Conservation (phyloP, 768 basidiomycete genomes). For the Mycena sanguinolenta region DNA sequence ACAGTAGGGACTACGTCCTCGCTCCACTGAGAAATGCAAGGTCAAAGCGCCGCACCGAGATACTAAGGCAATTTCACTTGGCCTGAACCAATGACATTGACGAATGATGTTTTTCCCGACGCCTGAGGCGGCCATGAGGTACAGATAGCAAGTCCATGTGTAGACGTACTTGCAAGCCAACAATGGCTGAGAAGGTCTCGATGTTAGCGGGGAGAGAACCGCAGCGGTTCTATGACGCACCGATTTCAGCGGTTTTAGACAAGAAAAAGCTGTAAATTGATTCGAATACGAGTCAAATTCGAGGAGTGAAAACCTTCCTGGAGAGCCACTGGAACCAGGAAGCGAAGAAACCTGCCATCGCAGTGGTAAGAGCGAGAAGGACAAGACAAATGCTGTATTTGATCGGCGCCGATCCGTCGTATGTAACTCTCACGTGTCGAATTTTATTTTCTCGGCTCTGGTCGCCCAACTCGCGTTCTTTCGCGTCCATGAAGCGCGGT, state of each 20-base stretch:
- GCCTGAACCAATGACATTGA: slow-evolving; percentile 91
- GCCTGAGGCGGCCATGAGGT: slow-evolving; percentile 62
- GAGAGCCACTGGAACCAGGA: slow-evolving; percentile 62
- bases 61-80: slow-evolving; percentile 61
- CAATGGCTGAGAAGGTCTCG: slow-evolving; percentile 66
- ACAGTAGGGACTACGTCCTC: slow-evolving; percentile 98
- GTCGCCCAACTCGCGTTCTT: not conserved
- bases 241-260: slow-evolving; percentile 86
- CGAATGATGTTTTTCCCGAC: slow-evolving; percentile 95
- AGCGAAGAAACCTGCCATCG: slow-evolving; percentile 57
- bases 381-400: not conserved
- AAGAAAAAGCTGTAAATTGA: slow-evolving; percentile 76
- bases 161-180: slow-evolving; percentile 81
- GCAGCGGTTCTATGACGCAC: slow-evolving; percentile 5
- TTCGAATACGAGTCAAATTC: not conserved
- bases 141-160: not conserved
- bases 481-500: slow-evolving; percentile 34
- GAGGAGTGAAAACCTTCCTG: slow-evolving; percentile 46
- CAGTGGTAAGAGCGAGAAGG: not conserved
- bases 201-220: not conserved
- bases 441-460: not conserved
- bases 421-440: not conserved
- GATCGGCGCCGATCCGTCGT: not conserved
- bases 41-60: slow-evolving; percentile 10
- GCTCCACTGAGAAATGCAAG: slow-evolving; percentile 73